phyloP scores from a whole-genome alignment of 331 rosid genomes.

The Spiraea crenata region DNA sequence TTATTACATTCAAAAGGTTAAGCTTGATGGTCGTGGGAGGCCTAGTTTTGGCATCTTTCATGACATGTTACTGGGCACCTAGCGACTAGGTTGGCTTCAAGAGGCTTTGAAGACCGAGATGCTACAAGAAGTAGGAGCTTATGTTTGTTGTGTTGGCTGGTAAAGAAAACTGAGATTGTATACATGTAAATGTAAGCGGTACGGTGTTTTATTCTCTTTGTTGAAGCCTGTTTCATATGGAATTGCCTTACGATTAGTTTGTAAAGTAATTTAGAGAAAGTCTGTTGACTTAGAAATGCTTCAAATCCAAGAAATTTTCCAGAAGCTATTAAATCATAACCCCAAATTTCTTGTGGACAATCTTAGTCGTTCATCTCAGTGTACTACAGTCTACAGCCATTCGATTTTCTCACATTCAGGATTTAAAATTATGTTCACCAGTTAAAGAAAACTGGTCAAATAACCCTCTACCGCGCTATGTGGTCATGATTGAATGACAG shows the following conservation, averaged over 20 bases:
- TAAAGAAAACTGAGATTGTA: conserved; percentile 24
- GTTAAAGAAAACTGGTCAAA: too few relatives aligned
- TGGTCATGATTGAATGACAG: too few relatives aligned
- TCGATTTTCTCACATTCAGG: too few relatives aligned
- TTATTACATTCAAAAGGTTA: conserved; percentile 48
- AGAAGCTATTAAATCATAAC: background rate
- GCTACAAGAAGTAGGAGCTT: conserved; percentile 41
- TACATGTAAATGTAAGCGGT: conserved; percentile 12
- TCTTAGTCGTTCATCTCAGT: background rate
- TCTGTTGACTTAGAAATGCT: background rate
- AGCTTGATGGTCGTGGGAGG: conserved; percentile 93
- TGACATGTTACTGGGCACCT: conserved; percentile 95
- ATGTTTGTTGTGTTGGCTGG: conserved; percentile 49
- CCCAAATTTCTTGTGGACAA: background rate
- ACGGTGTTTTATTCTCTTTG: conserved; percentile 6
- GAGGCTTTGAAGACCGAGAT: conserved; percentile 76
- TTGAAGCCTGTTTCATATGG: conserved; percentile 23
- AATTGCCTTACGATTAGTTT: background rate
- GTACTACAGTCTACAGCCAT: too few relatives aligned
- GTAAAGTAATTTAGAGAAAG: conserved; percentile 25
- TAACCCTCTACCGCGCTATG: too few relatives aligned
- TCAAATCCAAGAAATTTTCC: background rate
- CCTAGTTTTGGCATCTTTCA: conserved; percentile 78
- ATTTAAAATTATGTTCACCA: too few relatives aligned
- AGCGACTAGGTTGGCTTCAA: conserved; percentile 70